These are phyloP conservation scores for Phytophthora hybrid DNA, from an alignment of 352 stramenopile species.

Conservation along the genomic window DNA sequence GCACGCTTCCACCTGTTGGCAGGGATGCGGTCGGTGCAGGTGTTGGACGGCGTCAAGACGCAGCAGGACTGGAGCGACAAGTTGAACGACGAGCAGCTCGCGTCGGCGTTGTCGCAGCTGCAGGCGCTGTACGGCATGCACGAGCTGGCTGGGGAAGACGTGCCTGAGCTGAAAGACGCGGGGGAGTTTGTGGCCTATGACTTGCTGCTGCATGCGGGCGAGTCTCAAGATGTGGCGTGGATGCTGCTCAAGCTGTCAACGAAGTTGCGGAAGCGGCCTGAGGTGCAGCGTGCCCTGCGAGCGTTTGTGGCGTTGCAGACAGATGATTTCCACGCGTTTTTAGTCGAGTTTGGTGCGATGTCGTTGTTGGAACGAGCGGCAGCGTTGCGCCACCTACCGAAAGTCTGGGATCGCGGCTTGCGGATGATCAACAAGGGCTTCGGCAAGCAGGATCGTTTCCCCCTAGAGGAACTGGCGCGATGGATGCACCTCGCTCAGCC, in stretches of 20 bases:
- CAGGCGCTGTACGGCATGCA: constrained; percentile 47
- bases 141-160: constrained; percentile 20
- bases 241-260: constrained; percentile 47
- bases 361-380: constrained; percentile 54
- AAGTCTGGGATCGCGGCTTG: constrained; percentile 48
- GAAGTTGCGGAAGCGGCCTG: constrained; percentile 17
- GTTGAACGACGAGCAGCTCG: constrained; percentile 76
- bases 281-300: constrained; percentile 47
- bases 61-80: constrained; percentile 68
- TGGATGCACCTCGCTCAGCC: constrained; percentile 37
- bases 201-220: constrained; percentile 64
- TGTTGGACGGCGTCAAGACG: constrained; percentile 32
- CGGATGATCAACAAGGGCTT: constrained; percentile 69
- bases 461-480: constrained; percentile 46
- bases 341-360: constrained; percentile 33
- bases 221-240: constrained; percentile 51
- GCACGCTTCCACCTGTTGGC: constrained; percentile 68
- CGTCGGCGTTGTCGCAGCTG: constrained; percentile 65
- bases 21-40: constrained; percentile 45
- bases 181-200: constrained; percentile 66
- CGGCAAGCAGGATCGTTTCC: constrained; percentile 67
- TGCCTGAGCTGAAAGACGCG: constrained; percentile 24
- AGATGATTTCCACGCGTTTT: constrained; percentile 52
- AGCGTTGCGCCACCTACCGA: constrained; percentile 48
- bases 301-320: constrained; percentile 68